Evolutionary conservation across 192 early-diverging fungal species (phyloP), one percentile per base, ranked within the genome.

Genomic region (Physocladia obscura): DNA sequence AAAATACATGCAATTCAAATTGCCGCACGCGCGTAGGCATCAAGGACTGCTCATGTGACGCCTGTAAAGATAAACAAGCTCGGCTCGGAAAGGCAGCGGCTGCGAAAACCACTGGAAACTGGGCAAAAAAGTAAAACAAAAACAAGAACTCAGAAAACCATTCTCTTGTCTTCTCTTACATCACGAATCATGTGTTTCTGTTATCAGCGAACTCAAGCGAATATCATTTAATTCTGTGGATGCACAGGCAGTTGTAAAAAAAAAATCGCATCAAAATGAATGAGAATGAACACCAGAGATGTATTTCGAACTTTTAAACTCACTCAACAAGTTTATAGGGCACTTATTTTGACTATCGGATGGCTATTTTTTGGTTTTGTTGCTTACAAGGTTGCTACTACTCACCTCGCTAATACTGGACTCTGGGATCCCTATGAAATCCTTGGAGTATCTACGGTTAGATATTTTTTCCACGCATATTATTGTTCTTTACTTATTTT

Each of bases 351-450:
- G 3, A 13, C 62, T 15, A 34, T 83, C 30, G 91, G 90, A 32
- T 95, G 91, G 91, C 59, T 82, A 21, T 58, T 88, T 27, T 85
- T 92, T 64, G 84, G 73, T 21, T 87, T 85, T 40, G 81, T 91
- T 27, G 75, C 78, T 11, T 88, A 92, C 78, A 70, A 85, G 57
- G 79, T 89, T 21, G 76, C 81, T 8, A 87, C 82, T 48, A 92
- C 91, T 2, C 73, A 81, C 15, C 67, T 88, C 30, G 82, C 84
- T 61, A 86, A 93, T 67, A 70, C 82, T 21, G 80, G 86, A 38
- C 76, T 81, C 26, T 98, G 94, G 93, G 92, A 98, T 79, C 97
- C 97, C n/a, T 98, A 91, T 76, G 84, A 89, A 76, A 89, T 98
- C 65, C 83, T 98, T 31, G 93, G 92, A 34, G 78, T 98, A 38